Conservation (phyloP, 2,329 filamentous ascomycete species). For the Calonectria honghensis region DNA sequence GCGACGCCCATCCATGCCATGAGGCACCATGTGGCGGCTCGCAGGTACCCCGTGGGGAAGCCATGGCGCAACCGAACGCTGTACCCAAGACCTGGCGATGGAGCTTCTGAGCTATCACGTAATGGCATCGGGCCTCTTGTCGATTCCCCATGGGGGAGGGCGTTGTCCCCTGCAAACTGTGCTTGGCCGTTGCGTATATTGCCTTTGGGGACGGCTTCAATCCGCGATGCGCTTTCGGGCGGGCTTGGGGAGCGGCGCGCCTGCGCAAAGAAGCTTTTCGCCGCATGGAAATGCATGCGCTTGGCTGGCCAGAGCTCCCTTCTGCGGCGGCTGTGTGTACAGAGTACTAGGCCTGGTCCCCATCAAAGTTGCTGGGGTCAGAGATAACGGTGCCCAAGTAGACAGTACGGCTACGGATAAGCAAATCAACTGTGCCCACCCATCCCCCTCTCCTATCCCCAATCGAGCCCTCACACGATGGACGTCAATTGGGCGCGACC, state of each 20-base stretch:
- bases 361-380: constrained; percentile 18
- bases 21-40: neutral
- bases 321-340: constrained; percentile 4
- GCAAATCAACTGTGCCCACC: constrained; percentile 36
- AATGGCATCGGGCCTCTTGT: constrained; percentile 32
- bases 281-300: neutral
- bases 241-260: neutral
- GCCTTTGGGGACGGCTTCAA: neutral
- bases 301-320: constrained; percentile 27
- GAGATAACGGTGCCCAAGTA: constrained; percentile 32
- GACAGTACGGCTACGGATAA: constrained; percentile 39
- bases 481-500: neutral
- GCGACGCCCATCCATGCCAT: neutral
- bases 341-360: constrained; percentile 19
- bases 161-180: constrained; percentile 4
- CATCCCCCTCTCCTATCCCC: constrained; percentile 19
- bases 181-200: neutral
- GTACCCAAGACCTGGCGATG: constrained; percentile 28
- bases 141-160: constrained; percentile 38
- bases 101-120: constrained; percentile 39
- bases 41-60: constrained; percentile 40
- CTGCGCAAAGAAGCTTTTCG: neutral
- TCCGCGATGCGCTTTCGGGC: neutral
- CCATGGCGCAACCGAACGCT: constrained; percentile 13
- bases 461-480: constrained; percentile 37